Base-by-base conservation (phyloP, 495 filamentous ascomycete species). In the Talaromyces adpressus region DNA sequence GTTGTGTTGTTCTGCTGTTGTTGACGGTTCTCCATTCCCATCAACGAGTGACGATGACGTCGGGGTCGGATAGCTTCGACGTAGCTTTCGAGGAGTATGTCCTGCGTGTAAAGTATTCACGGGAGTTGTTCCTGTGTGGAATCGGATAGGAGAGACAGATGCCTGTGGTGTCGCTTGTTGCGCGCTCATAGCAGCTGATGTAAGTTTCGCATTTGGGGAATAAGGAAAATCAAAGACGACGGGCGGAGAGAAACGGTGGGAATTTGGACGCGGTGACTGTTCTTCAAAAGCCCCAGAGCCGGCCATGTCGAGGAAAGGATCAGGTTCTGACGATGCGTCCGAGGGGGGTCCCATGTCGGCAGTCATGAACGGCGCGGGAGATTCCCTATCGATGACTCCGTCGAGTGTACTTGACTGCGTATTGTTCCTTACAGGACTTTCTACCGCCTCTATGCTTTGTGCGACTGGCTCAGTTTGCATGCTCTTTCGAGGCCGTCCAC, bases 1-100 rank as follows among this genome's bases (percentile, higher is more conserved):
- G 23, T 67, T 57, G 45, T 59, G 22, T 59, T 20, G 30, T 6
- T 11, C 63, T 41, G 23, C 16, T n/a, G 27, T 51, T 53, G 22
- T 52, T 53, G 22, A 36, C 34, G 68, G 64, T 11, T 64, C 70
- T 32, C 52, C 63, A 25, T 66, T 71, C 45, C 78, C 77, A 14
- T 80, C 76, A 57, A 68, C 68, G 57, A 73, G 69, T 51, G 78
- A 77, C 20, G 79, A 80, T 39, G 75, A 75, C 5, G 70, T 75
- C 3, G 76, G 77, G 7, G 77, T 75, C 2, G 79, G 77, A 59
- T 80, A 79, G n/a, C 66, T 69, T 51, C 69, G 72, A 57, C 70
- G 71, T 51, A 66, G 59, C 29, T 62, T 63, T 30, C 65, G 64
- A 4, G 74, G 75, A 14, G 71, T 74, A 41, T 64, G 73, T 8